Conservation (phyloP, 2,329 filamentous ascomycete species). For the Pleoardoris graminearum region DNA sequence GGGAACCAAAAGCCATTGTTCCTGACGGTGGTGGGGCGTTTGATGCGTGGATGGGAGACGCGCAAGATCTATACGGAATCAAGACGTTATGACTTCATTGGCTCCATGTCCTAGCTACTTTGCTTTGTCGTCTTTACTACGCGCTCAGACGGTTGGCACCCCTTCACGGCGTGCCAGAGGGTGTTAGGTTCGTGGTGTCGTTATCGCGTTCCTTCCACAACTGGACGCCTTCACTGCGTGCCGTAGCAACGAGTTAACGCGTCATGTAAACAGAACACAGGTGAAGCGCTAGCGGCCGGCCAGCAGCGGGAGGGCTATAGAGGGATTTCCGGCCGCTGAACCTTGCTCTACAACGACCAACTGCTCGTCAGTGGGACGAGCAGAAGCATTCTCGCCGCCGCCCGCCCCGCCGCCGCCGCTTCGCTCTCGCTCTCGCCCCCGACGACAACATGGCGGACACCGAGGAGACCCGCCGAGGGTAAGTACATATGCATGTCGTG, state of each 20-base stretch:
- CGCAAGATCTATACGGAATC: constrained; percentile 28
- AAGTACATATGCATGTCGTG: background rate
- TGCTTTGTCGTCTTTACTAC: too few relatives aligned
- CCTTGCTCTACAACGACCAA: background rate
- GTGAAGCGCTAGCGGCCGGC: background rate
- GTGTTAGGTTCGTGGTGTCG: too few relatives aligned
- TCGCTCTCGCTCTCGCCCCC: too few relatives aligned
- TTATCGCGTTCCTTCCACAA: background rate
- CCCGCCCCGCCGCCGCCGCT: too few relatives aligned
- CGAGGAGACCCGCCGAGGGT: background rate
- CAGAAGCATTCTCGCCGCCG: too few relatives aligned
- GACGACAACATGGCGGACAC: background rate
- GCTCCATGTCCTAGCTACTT: background rate
- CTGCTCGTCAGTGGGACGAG: too few relatives aligned
- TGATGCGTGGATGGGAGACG: background rate
- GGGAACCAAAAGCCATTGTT: too few relatives aligned
- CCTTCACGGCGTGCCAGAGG: background rate
- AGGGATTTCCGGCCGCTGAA: background rate
- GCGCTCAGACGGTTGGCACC: too few relatives aligned
- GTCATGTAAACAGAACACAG: background rate
- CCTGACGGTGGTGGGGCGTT: too few relatives aligned
- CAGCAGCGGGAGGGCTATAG: background rate
- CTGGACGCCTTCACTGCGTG: background rate
- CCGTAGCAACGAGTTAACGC: background rate
- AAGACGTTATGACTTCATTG: constrained; percentile 38